phyloP scores from a whole-genome alignment of 2,329 filamentous ascomycete species.

The Chaetomiaceae sp. region DNA sequence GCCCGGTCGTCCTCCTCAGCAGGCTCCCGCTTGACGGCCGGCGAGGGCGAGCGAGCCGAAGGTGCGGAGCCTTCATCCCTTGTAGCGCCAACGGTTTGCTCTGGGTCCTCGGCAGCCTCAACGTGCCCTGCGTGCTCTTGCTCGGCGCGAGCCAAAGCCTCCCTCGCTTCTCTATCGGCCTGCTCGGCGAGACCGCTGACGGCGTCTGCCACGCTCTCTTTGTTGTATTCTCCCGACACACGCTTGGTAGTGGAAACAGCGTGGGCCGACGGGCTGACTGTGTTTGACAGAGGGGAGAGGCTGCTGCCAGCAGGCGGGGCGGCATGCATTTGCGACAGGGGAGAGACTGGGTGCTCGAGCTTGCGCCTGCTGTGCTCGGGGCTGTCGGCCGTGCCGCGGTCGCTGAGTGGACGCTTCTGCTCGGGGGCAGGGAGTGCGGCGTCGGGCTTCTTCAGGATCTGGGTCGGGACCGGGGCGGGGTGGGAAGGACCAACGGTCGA shows the following conservation, averaged over 20 bases:
- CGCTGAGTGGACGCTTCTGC: conserved; percentile 37
- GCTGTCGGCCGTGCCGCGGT: conserved; percentile 42
- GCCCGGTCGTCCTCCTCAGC: conserved; percentile 50
- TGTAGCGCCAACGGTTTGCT: conserved; percentile 47
- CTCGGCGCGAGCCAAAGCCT: conserved; percentile 57
- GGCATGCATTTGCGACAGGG: conserved; percentile 23
- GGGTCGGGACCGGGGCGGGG: conserved; percentile 36
- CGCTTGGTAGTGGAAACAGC: conserved; percentile 2
- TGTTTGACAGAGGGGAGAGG: conserved; percentile 17
- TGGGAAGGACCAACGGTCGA: conserved; percentile 27
- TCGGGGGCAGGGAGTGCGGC: conserved; percentile 40
- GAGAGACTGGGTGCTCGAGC: conserved; percentile 31
- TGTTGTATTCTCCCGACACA: conserved; percentile 32
- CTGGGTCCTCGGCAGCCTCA: conserved; percentile 46
- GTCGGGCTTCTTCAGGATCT: conserved; percentile 49
- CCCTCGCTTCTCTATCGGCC: conserved; percentile 54
- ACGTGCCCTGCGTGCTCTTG: conserved; percentile 43
- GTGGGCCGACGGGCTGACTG: background rate
- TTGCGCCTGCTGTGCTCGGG: conserved; percentile 39
- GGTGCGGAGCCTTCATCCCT: conserved; percentile 52
- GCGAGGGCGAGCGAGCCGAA: conserved; percentile 43
- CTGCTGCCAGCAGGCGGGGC: conserved; percentile 6
- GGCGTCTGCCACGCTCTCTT: conserved; percentile 68
- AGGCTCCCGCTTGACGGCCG: conserved; percentile 49
- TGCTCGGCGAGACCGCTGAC: conserved; percentile 59